These are phyloP conservation scores for Trypanosoma theileri DNA, from an alignment of 208 protist species.

Conservation along the genomic window DNA sequence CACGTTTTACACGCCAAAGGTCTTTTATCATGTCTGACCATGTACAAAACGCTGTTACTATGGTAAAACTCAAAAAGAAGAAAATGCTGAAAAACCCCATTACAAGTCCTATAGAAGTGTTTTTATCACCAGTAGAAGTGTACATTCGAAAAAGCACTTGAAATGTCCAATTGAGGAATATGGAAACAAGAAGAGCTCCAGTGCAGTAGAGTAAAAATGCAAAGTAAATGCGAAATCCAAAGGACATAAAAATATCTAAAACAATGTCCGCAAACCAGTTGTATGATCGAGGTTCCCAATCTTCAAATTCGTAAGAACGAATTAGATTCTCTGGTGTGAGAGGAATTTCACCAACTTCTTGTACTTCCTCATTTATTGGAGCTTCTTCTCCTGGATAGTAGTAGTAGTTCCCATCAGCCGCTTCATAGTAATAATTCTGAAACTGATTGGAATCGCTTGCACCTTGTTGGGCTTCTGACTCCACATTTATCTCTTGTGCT, in stretches of 20 bases:
- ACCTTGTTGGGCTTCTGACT: constrained; percentile 26
- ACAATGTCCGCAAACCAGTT: constrained; percentile 77
- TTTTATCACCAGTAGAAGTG: constrained; percentile 35
- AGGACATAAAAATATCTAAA: constrained; percentile 76
- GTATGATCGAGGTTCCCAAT: constrained; percentile 68
- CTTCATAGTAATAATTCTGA: constrained; percentile 78
- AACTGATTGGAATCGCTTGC: constrained; percentile 54
- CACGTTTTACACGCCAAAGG: constrained; percentile 61
- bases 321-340: constrained; percentile 45
- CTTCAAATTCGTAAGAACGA: constrained; percentile 70
- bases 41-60: constrained; percentile 59
- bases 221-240: constrained; percentile 72
- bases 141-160: constrained; percentile 71
- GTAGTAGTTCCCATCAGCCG: constrained; percentile 75
- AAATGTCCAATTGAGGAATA: constrained; percentile 76
- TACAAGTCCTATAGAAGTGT: constrained; percentile 37
- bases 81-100: constrained; percentile 79
- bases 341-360: constrained; percentile 25
- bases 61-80: constrained; percentile 74
- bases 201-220: constrained; percentile 73
- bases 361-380: constrained; percentile 23
- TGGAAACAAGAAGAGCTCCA: constrained; percentile 42
- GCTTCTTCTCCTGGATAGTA: constrained; percentile 50
- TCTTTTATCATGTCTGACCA: constrained; percentile 74
- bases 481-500: constrained; percentile 21